These are phyloP conservation scores for Sphagnum magellanicum DNA, from an alignment of 228 moss, liverwort and hornwort species.

Conservation along the genomic window DNA sequence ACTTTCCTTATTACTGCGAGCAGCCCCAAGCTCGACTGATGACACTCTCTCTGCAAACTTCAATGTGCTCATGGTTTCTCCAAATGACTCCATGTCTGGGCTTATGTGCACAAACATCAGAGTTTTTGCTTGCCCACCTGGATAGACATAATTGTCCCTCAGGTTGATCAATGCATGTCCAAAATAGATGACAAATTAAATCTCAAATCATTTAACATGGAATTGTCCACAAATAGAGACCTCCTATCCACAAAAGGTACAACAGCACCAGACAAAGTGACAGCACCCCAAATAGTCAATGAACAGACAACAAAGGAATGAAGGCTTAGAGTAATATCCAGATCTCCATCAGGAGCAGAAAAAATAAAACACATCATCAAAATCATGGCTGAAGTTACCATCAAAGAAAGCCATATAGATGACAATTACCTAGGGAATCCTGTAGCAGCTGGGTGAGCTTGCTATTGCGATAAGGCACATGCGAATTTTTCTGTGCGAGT, in stretches of 20 bases:
- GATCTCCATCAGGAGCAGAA: too few relatives aligned
- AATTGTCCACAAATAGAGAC: too few relatives aligned
- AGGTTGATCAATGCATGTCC: too few relatives aligned
- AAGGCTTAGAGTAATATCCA: neutral
- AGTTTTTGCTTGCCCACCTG: constrained; percentile 90
- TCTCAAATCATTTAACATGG: too few relatives aligned
- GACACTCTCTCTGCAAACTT: constrained; percentile 97
- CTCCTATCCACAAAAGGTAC: too few relatives aligned
- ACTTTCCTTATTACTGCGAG: constrained; percentile 81
- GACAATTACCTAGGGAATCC: constrained; percentile 64
- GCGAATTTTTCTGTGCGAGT: constrained; percentile 77
- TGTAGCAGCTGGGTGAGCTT: constrained; percentile 94
- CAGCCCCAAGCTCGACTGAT: constrained; percentile 84
- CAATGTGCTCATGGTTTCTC: constrained; percentile 86
- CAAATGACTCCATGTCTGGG: constrained; percentile 75
- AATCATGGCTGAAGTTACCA: neutral
- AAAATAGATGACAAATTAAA: too few relatives aligned
- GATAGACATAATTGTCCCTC: neutral
- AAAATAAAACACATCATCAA: too few relatives aligned
- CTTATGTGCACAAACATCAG: constrained; percentile 95
- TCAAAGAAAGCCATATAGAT: neutral
- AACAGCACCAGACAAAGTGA: too few relatives aligned
- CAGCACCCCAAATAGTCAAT: too few relatives aligned
- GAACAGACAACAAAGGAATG: neutral
- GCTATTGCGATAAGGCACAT: constrained; percentile 94